These are phyloP conservation scores for Pyrenochaeta sp. DNA, from an alignment of 2,329 filamentous ascomycete genomes.

Conservation along the genomic window DNA sequence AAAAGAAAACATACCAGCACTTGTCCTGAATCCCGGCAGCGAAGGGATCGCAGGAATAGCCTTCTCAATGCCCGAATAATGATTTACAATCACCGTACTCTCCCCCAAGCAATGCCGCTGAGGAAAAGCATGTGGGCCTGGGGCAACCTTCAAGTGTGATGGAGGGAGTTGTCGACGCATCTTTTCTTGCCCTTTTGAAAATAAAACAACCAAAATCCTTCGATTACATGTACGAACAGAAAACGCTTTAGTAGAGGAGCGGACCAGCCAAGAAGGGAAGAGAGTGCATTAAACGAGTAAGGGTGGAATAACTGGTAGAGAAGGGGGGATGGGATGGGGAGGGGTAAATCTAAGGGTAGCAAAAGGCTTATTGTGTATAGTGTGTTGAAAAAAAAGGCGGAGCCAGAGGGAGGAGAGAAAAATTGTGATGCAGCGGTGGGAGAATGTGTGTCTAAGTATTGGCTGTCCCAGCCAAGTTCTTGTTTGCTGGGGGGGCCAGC, in stretches of 20 bases:
- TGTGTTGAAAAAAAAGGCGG: constrained; percentile 10
- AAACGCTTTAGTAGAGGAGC: constrained; percentile 6
- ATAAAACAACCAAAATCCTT: constrained; percentile 12
- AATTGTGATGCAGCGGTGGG: constrained; percentile 29
- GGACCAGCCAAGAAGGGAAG: constrained; percentile 29
- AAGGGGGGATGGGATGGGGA: neutral
- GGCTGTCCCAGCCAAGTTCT: constrained; percentile 33
- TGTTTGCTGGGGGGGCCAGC: neutral
- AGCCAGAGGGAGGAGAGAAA: constrained; percentile 19
- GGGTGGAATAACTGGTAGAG: neutral
- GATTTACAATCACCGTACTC: constrained; percentile 42
- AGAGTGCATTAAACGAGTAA: constrained; percentile 24
- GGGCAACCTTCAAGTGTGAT: constrained; percentile 44
- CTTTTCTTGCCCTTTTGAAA: constrained; percentile 3
- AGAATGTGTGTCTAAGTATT: constrained; percentile 47
- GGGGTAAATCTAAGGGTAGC: constrained; percentile 3
- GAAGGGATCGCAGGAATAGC: constrained; percentile 47
- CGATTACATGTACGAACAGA: constrained; percentile 30
- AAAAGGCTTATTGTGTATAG: constrained; percentile 13
- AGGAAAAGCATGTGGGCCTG: constrained; percentile 39
- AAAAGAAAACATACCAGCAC: constrained; percentile 45
- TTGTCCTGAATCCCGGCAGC: constrained; percentile 50
- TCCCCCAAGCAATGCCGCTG: constrained; percentile 38
- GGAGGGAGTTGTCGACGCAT: constrained; percentile 47
- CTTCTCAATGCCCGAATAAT: constrained; percentile 45